Evolutionary conservation across 192 early-diverging fungal species (phyloP), one percentile per base, ranked within the genome.

Genomic region (Coemansia sp.): DNA sequence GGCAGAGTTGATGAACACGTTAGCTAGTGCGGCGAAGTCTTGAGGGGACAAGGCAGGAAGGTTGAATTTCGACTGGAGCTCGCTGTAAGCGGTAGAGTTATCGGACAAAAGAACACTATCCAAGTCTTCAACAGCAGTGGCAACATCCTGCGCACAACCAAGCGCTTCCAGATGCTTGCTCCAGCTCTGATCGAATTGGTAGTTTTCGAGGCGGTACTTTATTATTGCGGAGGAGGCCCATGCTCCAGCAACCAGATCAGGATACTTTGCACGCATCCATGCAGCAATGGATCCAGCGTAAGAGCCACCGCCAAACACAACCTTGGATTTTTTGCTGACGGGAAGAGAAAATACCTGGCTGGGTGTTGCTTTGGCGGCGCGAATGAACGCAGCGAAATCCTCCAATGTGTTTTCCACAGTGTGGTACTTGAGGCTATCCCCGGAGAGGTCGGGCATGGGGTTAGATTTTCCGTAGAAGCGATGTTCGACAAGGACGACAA

Each of bases 221-320:
- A 93, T 69, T 11, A 90, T 87, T 18, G 86, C 90, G 9, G 90
- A 93, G 6, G 89, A 89, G 4, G 88, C 79, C 65, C 87, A 87
- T 9, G 88, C 87, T 2, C 86, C 91, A 67, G 81, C 84, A 38
- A 91, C 81, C 6, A 90, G 68, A 6, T 86, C 70, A 0, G 87
- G 89, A 59, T 88, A 88, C 62, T 81, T 77, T 44, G 84, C 72
- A 38, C 89, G 84, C 72, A 89, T 87, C 90, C 90, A 93, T 0
- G 90, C 90, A 9, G 92, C 88, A 4, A 93, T 32, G 53, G 85
- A 87, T 9, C 89, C 92, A 12, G 85, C 74, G 65, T 93, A 93
- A 6, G 88, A 89, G 57, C 89, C 91, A 9, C 92, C 92, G 13
- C 84, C 84, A n/a, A 88, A 79, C 16, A 76, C 61, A 15, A 70